Conservation (phyloP, 495 filamentous ascomycete species). For the Margaritispora aquatica region DNA sequence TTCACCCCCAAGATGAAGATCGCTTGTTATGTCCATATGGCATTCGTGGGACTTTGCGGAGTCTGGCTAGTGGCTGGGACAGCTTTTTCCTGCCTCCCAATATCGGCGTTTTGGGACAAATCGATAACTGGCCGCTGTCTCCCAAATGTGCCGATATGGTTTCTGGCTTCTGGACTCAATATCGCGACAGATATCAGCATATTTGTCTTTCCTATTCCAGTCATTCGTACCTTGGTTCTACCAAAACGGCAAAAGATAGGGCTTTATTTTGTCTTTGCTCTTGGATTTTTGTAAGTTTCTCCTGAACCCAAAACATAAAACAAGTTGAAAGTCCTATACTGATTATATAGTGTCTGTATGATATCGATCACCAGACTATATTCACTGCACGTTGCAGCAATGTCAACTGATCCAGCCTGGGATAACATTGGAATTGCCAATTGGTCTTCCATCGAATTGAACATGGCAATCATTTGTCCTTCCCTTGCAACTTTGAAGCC, state of each 20-base stretch:
- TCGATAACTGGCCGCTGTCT: slow-evolving; percentile 35
- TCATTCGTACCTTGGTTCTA: slow-evolving; percentile 28
- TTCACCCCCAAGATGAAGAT: not conserved
- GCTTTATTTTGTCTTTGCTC: slow-evolving; percentile 30
- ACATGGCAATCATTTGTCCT: slow-evolving; percentile 50
- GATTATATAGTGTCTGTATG: slow-evolving; percentile 40
- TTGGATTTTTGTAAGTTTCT: slow-evolving; percentile 30
- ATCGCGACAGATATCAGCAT: slow-evolving; percentile 43
- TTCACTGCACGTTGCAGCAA: slow-evolving; percentile 37
- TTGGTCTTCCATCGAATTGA: slow-evolving; percentile 53
- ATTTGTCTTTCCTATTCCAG: slow-evolving; percentile 32
- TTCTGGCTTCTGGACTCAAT: slow-evolving; percentile 29
- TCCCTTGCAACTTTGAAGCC: slow-evolving; percentile 50
- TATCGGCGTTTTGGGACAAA: slow-evolving; percentile 32
- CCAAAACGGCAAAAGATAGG: slow-evolving; percentile 27
- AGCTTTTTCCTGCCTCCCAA: slow-evolving; percentile 33
- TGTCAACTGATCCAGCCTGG: slow-evolving; percentile 43
- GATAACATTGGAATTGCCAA: slow-evolving; percentile 52
- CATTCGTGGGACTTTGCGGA: slow-evolving; percentile 32
- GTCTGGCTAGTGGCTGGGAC: slow-evolving; percentile 34
- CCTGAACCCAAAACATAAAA: not conserved
- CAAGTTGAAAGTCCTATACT: not conserved
- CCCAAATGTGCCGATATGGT: slow-evolving; percentile 26
- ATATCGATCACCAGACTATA: slow-evolving; percentile 51
- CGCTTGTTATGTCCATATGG: slow-evolving; percentile 17